A percentile compares a stretch with the other conserved stretches of the same genome.
phyloP scores from a whole-genome alignment of 2,329 filamentous ascomycete genomes.

The Nigrospora osmanthi region DNA sequence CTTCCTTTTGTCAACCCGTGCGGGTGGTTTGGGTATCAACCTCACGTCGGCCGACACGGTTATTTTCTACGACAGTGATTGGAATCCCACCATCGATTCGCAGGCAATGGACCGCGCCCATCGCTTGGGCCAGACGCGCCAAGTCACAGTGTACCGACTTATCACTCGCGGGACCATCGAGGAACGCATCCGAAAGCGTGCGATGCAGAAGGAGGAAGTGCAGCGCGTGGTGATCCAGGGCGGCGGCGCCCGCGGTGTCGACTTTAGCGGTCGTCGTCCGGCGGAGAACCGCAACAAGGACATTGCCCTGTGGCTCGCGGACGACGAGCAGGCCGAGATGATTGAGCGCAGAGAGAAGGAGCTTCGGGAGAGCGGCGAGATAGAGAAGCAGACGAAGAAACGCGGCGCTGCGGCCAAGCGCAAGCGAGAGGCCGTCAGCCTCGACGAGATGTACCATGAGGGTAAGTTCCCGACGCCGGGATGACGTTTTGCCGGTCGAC shows the following conservation, averaged over 20 bases:
- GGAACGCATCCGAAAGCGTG: conserved; percentile 94
- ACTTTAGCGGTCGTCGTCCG: conserved; percentile 87
- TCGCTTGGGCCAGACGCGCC: conserved; percentile 89
- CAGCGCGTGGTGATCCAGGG: conserved; percentile 95
- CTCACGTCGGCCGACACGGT: conserved; percentile 93
- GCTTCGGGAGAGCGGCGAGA: conserved; percentile 64
- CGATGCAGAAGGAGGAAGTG: conserved; percentile 96
- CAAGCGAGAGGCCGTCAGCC: conserved; percentile 53
- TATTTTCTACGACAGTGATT: conserved; percentile 99
- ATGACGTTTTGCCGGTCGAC: not conserved
- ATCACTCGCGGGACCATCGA: conserved; percentile 97
- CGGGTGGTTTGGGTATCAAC: conserved; percentile 97
- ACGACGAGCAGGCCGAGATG: conserved; percentile 90
- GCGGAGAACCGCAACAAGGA: conserved; percentile 93
- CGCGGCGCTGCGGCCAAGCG: conserved; percentile 38
- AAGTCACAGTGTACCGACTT: conserved; percentile 95
- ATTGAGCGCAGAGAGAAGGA: conserved; percentile 92
- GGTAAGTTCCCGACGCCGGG: conserved; percentile 53
- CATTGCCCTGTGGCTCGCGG: conserved; percentile 97
- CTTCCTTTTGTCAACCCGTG: conserved; percentile 90
- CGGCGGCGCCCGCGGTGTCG: conserved; percentile 77
- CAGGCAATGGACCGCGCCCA: conserved; percentile 99
- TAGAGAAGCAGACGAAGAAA: conserved; percentile 54
- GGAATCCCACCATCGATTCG: conserved; percentile 98
- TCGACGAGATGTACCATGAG: conserved; percentile 99